Percentiles rank a stretch among this genome's conserved stretches.
Conservation (phyloP, 2,329 filamentous ascomycete species). For the Xylaria digitata region DNA sequence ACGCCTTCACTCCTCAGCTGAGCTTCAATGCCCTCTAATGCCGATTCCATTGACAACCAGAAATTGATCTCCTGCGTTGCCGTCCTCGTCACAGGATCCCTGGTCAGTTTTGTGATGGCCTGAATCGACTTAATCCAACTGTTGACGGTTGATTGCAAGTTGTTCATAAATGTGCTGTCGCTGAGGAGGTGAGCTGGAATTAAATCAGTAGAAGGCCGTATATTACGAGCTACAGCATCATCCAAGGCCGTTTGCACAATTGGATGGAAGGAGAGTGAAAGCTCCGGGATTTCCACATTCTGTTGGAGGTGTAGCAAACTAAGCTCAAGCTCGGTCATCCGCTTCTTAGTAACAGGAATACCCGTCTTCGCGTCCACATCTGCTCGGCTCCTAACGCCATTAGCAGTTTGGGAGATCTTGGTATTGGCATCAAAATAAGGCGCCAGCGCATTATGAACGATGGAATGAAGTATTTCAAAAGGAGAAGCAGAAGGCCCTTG, state of each 20-base stretch:
- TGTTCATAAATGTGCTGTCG: conserved; percentile 93
- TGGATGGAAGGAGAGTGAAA: conserved; percentile 87
- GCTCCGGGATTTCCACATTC: conserved; percentile 96
- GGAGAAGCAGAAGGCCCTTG: conserved; percentile 81
- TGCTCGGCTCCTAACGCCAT: conserved; percentile 75
- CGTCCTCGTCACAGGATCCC: conserved; percentile 79
- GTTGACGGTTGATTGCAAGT: conserved; percentile 91
- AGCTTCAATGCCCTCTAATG: conserved; percentile 88
- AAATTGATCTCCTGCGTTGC: conserved; percentile 99
- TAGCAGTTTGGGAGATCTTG: conserved; percentile 77
- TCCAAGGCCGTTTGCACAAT: conserved; percentile 88
- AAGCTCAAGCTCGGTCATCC: conserved; percentile 92
- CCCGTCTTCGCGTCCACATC: conserved; percentile 94
- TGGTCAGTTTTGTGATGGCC: conserved; percentile 91
- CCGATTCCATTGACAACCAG: conserved; percentile 96
- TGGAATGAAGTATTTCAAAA: conserved; percentile 90
- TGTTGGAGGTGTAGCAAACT: conserved; percentile 93
- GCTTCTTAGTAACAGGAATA: conserved; percentile 97
- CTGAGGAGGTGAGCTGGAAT: conserved; percentile 81
- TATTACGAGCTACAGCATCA: conserved; percentile 74
- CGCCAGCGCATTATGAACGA: conserved; percentile 89
- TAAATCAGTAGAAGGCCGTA: conserved; percentile 79
- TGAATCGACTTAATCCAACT: conserved; percentile 99
- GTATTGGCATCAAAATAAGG: conserved; percentile 98
- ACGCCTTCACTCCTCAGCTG: conserved; percentile 92